Percentiles rank a stretch among this genome's conserved stretches.
These are phyloP conservation scores for Scopulariopsis brevicaulis DNA, from an alignment of 2,329 filamentous ascomycete genomes.

Conservation along the genomic window DNA sequence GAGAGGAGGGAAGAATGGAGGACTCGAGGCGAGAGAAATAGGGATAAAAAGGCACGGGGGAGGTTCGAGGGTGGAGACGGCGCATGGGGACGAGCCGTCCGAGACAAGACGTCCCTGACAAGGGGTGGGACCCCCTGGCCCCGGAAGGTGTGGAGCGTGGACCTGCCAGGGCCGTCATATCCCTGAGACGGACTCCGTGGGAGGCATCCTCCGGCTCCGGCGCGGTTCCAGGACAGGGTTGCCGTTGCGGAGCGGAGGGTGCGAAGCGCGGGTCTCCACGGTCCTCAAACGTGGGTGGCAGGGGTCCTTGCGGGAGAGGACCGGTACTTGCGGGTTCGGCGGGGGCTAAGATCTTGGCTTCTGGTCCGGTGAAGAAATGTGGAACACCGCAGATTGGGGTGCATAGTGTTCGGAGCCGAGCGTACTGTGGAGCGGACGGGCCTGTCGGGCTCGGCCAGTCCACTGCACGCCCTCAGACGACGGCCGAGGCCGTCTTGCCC, in stretches of 20 bases:
- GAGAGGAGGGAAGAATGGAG: neutral
- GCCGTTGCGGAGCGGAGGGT: neutral
- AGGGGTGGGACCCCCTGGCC: conserved; percentile 21
- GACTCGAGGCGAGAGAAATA: conserved; percentile 6
- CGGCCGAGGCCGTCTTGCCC: neutral
- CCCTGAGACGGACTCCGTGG: conserved; percentile 1
- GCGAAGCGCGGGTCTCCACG: conserved; percentile 2
- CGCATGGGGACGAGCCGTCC: conserved; percentile 17
- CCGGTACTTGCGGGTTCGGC: neutral
- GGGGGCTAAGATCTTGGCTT: neutral
- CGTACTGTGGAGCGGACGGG: no score
- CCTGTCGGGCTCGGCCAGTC: no score
- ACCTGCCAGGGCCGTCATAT: neutral
- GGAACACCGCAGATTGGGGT: neutral
- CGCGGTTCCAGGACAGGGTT: conserved; percentile 1
- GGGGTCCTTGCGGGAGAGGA: neutral
- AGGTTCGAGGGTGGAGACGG: conserved; percentile 18
- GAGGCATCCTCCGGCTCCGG: neutral
- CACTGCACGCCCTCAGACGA: neutral
- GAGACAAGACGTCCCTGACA: conserved; percentile 21
- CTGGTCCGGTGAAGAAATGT: neutral
- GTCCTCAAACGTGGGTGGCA: conserved; percentile 3
- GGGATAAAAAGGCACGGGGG: conserved; percentile 15
- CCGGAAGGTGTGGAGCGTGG: conserved; percentile 9
- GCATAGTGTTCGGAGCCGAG: no score